Conservation (phyloP, 345 rosid genomes). For the Eucalyptus regnans region DNA sequence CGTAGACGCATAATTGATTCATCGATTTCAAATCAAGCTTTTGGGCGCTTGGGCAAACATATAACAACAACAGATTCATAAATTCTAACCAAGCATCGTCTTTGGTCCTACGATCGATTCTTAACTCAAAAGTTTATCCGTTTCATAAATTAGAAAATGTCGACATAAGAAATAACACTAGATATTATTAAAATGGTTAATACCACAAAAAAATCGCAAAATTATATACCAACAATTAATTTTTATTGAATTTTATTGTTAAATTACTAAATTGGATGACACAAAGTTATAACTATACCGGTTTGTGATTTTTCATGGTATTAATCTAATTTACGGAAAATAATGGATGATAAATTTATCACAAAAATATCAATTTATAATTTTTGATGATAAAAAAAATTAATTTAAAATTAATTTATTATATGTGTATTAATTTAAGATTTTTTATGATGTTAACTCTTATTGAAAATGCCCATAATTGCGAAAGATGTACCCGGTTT, state of each 20-base stretch:
- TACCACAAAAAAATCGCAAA: accelerated
- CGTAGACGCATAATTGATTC: not conserved
- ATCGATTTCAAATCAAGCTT: not conserved
- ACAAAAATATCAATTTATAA: accelerated
- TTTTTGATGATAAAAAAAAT: too few species aligned
- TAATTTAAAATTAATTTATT: too few species aligned
- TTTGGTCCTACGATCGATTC: accelerated
- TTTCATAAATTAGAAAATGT: accelerated
- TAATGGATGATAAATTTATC: accelerated
- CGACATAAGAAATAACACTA: not conserved
- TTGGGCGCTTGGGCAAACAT: not conserved
- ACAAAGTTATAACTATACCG: accelerated
- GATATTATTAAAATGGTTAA: accelerated
- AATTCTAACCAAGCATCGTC: accelerated
- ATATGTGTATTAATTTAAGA: too few species aligned
- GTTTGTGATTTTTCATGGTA: accelerated
- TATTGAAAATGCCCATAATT: too few species aligned
- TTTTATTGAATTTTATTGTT: accelerated
- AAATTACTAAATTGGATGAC: accelerated
- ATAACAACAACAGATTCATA: too few species aligned
- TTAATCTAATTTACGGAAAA: too few species aligned
- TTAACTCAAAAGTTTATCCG: accelerated
- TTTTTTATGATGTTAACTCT: too few species aligned
- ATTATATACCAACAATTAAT: accelerated
- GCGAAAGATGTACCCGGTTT: too few species aligned